Base-by-base conservation (phyloP, 1,139 yeast species). In the Eremothecium gossypii region DNA sequence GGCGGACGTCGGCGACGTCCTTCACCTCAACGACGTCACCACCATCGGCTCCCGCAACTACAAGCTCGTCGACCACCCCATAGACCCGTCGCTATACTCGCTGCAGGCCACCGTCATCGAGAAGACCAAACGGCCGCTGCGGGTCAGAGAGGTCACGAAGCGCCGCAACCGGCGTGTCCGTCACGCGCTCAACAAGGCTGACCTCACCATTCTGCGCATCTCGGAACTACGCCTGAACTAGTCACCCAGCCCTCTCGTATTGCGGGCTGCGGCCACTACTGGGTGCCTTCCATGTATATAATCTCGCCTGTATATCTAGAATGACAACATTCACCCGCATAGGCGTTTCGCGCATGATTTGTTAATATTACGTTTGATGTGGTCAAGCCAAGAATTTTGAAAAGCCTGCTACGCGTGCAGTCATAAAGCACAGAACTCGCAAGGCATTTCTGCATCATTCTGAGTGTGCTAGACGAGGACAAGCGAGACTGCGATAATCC, bases 21-120 rank as follows among this genome's bases (percentile, higher is more conserved):
- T 93, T 45, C 66, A 70, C 37, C 73, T 93, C 58, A 76, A 76
- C 50, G 81, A 86, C 53, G 89, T 89, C 32, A 76, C 81, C 20
- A 79, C 87, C 9, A 66, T 93, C 38, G 98, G 98, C 2, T 79
- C 94, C 4, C 79, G 95, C 38, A 83, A 83, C 60, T 83, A 76
- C 65, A 86, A 95, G 27, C 74, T 74, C 40, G 69, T 73, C 38
- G 77, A 74, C 12, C 66, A 69, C 12, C 75, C 77, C 8, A 69
- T 80, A 37, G 78, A 76, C 48, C 68, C 74, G 8, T 52, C 64
- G 1, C 65, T 80, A 11, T 83, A 71, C 58, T 68, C 76, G 5
- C 71, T 91, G 52, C 78, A 73, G 48, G 98, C 94, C 12, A 76
- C 77, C 27, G 89, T 91, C 38, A 66, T 85, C 28, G 98, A 89